phyloP scores from a whole-genome alignment of 495 filamentous ascomycete species.

The Aspergillus bertholletiae region DNA sequence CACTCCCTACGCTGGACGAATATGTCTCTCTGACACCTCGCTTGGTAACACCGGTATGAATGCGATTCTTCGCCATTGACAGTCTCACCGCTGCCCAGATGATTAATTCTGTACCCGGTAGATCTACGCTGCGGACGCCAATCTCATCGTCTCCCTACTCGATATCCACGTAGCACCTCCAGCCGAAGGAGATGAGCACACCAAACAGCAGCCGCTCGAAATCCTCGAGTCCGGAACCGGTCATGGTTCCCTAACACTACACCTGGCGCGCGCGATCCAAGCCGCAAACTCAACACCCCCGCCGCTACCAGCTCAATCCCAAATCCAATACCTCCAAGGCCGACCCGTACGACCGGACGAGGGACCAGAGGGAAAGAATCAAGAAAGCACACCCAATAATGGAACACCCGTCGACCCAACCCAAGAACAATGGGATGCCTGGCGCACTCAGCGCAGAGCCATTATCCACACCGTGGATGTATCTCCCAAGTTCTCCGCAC shows the following conservation, averaged over 20 bases:
- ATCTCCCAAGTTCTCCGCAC: constrained; percentile 51
- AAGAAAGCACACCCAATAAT: background rate
- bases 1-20: constrained; percentile 64
- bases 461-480: constrained; percentile 70
- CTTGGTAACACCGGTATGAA: constrained; percentile 66
- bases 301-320: constrained; percentile 29
- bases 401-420: constrained; percentile 4
- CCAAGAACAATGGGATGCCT: constrained; percentile 38
- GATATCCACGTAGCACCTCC: constrained; percentile 60
- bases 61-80: background rate
- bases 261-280: constrained; percentile 71
- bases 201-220: constrained; percentile 43
- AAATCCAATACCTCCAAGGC: constrained; percentile 32
- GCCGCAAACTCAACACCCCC: constrained; percentile 58
- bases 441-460: constrained; percentile 54
- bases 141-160: constrained; percentile 66
- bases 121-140: constrained; percentile 72
- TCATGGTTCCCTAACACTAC: constrained; percentile 70
- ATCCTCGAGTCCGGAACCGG: constrained; percentile 82
- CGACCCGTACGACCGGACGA: constrained; percentile 25
- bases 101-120: constrained; percentile 29
- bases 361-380: constrained; percentile 1
- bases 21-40: constrained; percentile 63
- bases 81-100: background rate
- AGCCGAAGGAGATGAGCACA: constrained; percentile 20